A percentile compares a stretch with the other conserved stretches of the same genome.
Evolutionary conservation across 2,329 filamentous ascomycete species (phyloP).

Genomic region (Gnomoniopsis sp.): DNA sequence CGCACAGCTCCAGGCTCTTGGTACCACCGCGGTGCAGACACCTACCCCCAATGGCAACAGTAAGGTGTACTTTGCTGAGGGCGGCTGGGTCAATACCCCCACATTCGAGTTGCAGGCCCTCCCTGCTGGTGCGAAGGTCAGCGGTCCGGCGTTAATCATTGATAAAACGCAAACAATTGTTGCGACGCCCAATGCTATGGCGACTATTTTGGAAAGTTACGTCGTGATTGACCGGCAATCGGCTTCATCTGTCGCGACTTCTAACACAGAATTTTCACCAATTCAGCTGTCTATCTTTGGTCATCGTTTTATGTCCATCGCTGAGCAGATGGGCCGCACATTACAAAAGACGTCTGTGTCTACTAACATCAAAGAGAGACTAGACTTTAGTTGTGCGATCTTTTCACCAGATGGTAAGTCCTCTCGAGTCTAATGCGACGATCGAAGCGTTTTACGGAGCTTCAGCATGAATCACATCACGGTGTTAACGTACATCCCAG

Average conservation of each 20-base stretch:
- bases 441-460: not conserved
- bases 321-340: conserved; percentile 77
- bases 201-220: conserved; percentile 39
- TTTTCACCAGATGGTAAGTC: conserved; percentile 64
- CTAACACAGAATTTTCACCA: conserved; percentile 74
- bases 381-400: conserved; percentile 78
- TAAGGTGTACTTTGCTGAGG: conserved; percentile 19
- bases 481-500: not conserved
- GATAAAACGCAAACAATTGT: conserved; percentile 71
- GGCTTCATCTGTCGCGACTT: conserved; percentile 43
- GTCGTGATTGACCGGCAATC: conserved; percentile 41
- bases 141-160: conserved; percentile 65
- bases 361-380: conserved; percentile 75
- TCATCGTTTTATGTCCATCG: conserved; percentile 80
- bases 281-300: conserved; percentile 75
- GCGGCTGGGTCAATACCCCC: conserved; percentile 46
- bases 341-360: conserved; percentile 77
- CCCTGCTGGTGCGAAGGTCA: conserved; percentile 55
- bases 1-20: conserved; percentile 3
- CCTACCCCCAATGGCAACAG: conserved; percentile 8
- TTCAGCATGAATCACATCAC: not conserved
- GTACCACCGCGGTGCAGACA: not conserved
- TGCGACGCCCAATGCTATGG: conserved; percentile 56
- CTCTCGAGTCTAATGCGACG: not conserved
- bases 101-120: conserved; percentile 67